A percentile compares a stretch with the other conserved stretches of the same genome.
Evolutionary conservation across 352 stramenopile species (phyloP).

Genomic region (Halophytophthora polymorphica): DNA sequence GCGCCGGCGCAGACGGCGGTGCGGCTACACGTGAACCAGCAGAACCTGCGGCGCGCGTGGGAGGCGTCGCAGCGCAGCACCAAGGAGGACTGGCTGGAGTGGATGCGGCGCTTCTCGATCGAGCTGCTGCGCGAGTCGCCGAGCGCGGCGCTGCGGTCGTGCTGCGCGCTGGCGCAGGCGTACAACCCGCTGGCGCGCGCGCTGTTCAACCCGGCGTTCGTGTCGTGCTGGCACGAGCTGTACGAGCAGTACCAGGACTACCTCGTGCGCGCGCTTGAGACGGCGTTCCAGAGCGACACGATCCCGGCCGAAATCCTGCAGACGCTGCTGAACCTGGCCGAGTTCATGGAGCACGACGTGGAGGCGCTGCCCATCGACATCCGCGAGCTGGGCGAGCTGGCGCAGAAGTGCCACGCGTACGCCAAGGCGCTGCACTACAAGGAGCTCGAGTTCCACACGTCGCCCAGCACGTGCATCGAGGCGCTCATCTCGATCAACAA

Average conservation of each 20-base stretch:
- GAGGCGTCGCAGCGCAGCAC: slow-evolving; percentile 92
- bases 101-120: slow-evolving; percentile 96
- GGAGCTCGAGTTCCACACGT: slow-evolving; percentile 94
- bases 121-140: slow-evolving; percentile 96
- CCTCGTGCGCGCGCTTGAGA: slow-evolving; percentile 92
- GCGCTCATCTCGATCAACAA: slow-evolving; percentile 99
- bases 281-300: slow-evolving; percentile 90
- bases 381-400: slow-evolving; percentile 91
- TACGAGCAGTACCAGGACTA: slow-evolving; percentile 92
- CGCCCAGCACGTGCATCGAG: slow-evolving; percentile 95
- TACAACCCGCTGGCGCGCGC: slow-evolving; percentile 96
- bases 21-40: slow-evolving; percentile 91
- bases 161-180: slow-evolving; percentile 92
- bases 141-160: slow-evolving; percentile 91
- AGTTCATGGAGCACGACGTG: slow-evolving; percentile 99
- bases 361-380: slow-evolving; percentile 96
- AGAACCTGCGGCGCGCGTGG: slow-evolving; percentile 92
- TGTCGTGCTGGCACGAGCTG: slow-evolving; percentile 98
- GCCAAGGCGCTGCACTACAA: slow-evolving; percentile 96
- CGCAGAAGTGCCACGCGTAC: slow-evolving; percentile 96
- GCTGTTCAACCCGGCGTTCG: slow-evolving; percentile 98
- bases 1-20: slow-evolving; percentile 43
- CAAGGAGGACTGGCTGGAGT: slow-evolving; percentile 96
- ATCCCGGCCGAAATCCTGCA: slow-evolving; percentile 97
- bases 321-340: slow-evolving; percentile 95